phyloP scores from a whole-genome alignment of 352 stramenopile genomes.

The Phytophthora hibernalis region DNA sequence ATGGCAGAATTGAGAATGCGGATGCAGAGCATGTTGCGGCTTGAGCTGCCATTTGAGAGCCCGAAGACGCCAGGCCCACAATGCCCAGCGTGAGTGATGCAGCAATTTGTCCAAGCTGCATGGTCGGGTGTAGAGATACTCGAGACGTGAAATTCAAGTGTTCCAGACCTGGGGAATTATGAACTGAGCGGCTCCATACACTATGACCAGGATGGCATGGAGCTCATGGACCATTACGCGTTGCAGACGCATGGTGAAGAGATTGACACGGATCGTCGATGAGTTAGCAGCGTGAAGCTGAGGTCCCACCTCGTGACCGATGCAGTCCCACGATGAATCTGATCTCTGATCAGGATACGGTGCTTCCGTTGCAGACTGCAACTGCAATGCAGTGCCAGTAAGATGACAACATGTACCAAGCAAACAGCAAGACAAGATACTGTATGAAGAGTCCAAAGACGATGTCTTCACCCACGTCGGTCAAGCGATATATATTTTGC shows the following conservation, averaged over 20 bases:
- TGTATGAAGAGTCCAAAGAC: too few relatives aligned
- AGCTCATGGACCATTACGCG: conserved; percentile 7
- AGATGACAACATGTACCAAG: too few relatives aligned
- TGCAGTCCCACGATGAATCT: conserved; percentile 20
- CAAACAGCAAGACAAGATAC: too few relatives aligned
- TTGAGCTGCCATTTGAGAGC: conserved; percentile 9
- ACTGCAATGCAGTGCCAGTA: too few relatives aligned
- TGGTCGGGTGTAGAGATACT: conserved; percentile 13
- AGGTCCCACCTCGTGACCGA: conserved; percentile 18
- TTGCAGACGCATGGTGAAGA: conserved; percentile 30
- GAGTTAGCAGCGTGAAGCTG: conserved; percentile 17
- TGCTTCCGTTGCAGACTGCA: conserved; percentile 2
- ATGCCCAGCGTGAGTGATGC: conserved; percentile 19
- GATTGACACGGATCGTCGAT: conserved; percentile 30
- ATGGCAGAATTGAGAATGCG: conserved; percentile 39
- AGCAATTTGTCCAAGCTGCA: conserved; percentile 32
- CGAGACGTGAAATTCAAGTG: neutral
- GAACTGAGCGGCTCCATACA: conserved; percentile 14
- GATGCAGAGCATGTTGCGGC: conserved; percentile 33
- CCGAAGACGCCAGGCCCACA: conserved; percentile 12
- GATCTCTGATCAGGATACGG: conserved; percentile 14
- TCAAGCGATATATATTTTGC: conserved; percentile 14
- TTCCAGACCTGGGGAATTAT: conserved; percentile 16
- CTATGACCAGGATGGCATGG: conserved; percentile 19
- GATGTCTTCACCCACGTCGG: neutral